phyloP scores from a whole-genome alignment of 2,329 filamentous ascomycete species.

The Aspergillus ibericus region DNA sequence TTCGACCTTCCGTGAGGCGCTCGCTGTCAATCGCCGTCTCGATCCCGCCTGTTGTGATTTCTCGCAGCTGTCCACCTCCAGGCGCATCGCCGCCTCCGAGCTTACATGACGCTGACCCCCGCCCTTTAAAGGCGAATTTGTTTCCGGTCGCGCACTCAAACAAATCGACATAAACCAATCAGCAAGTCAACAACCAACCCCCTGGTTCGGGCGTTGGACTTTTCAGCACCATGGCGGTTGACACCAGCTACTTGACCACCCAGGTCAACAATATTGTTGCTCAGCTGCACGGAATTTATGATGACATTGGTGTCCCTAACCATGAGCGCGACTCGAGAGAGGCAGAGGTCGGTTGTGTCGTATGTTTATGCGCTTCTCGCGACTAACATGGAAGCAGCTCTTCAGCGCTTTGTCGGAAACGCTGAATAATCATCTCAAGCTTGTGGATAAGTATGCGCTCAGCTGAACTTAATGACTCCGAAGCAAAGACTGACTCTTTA shows the following conservation, averaged over 20 bases:
- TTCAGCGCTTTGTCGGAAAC: slow-evolving; percentile 91
- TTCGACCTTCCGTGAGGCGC: slow-evolving; percentile 12
- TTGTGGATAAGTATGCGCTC: slow-evolving; percentile 65
- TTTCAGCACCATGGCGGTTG: slow-evolving; percentile 59
- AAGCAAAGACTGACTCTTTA: background rate
- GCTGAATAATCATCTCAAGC: slow-evolving; percentile 81
- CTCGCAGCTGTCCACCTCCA: slow-evolving; percentile 5
- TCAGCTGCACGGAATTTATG: slow-evolving; percentile 91
- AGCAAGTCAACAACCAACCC: background rate
- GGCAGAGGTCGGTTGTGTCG: slow-evolving; percentile 66
- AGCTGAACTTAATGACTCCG: slow-evolving; percentile 22
- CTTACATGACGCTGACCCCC: slow-evolving; percentile 7
- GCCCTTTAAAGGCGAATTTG: slow-evolving; percentile 3
- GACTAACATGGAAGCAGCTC: slow-evolving; percentile 57
- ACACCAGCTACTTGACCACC: slow-evolving; percentile 87
- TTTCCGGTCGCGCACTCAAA: background rate
- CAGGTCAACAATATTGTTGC: slow-evolving; percentile 93
- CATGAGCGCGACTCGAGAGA: slow-evolving; percentile 91
- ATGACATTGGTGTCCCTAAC: slow-evolving; percentile 92
- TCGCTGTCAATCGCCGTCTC: slow-evolving; percentile 19
- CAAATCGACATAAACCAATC: background rate
- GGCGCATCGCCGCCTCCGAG: slow-evolving; percentile 9
- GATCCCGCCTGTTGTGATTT: slow-evolving; percentile 15
- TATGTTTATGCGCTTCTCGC: slow-evolving; percentile 1
- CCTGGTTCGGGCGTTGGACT: slow-evolving; percentile 12